Evolutionary conservation across 176 grass and related monocot species (phyloP).

Genomic region (Poa annua): DNA sequence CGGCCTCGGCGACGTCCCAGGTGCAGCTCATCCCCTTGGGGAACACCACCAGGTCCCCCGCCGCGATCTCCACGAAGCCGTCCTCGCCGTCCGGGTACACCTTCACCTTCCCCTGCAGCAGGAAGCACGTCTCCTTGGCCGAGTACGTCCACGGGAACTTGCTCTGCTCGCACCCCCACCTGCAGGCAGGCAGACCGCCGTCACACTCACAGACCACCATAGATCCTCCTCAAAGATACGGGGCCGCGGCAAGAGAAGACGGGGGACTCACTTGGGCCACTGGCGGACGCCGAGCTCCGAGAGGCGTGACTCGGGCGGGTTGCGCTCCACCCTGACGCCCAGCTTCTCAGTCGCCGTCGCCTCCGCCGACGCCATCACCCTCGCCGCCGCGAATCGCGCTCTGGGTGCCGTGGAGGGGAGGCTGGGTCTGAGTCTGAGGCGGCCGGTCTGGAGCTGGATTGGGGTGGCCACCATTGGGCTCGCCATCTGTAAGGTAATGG

Average conservation of each 20-base stretch:
- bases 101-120: constrained; percentile 96
- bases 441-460: constrained; percentile 37
- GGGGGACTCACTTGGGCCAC: constrained; percentile 70
- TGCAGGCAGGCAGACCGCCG: background rate
- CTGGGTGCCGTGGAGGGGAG: background rate
- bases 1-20: constrained; percentile 87
- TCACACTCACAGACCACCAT: background rate
- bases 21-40: constrained; percentile 95
- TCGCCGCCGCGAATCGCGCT: constrained; percentile 38
- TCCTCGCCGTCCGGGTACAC: constrained; percentile 87
- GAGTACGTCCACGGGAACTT: constrained; percentile 94
- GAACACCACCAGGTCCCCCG: constrained; percentile 93
- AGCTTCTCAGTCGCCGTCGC: constrained; percentile 91
- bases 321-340: constrained; percentile 79
- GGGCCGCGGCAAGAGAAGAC: background rate
- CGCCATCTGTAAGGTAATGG: constrained; percentile 39
- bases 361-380: constrained; percentile 59
- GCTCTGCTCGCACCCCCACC: constrained; percentile 88
- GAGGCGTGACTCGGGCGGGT: constrained; percentile 83
- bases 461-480: constrained; percentile 50
- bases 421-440: constrained; percentile 35
- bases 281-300: constrained; percentile 71
- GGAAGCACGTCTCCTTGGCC: constrained; percentile 94
- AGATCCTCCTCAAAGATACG: too few species aligned
- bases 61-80: constrained; percentile 84